A percentile compares a stretch with the other conserved stretches of the same genome.
Conservation (phyloP, 1,284 basidiomycete genomes). For the Puccinia novopanici region DNA sequence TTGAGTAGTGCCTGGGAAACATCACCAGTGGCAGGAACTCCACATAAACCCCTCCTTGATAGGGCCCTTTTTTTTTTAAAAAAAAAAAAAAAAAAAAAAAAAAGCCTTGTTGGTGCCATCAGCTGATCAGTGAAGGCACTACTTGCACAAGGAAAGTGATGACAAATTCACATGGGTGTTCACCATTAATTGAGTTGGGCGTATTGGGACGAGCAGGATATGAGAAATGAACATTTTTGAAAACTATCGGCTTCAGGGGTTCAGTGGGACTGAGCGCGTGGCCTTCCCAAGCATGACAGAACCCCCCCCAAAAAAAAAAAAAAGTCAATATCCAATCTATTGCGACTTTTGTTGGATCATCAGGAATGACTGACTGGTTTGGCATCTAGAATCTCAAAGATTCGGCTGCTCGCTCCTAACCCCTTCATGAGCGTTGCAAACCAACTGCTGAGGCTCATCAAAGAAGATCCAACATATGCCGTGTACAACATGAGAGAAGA, state of each 20-base stretch:
- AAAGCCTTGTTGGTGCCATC: no score
- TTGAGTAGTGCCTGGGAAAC: no score
- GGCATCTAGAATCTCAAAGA: constrained; percentile 87
- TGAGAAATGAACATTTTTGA: constrained; percentile 78
- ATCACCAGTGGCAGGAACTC: no score
- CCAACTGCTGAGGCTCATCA: constrained; percentile 61
- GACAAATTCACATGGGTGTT: no score
- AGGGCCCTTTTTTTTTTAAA: no score
- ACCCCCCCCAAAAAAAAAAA: constrained; percentile 67
- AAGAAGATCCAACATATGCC: constrained; percentile 74
- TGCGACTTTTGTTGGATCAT: constrained; percentile 50
- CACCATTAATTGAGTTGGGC: no score
- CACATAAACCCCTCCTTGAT: no score
- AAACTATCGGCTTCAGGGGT: constrained; percentile 69
- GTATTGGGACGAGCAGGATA: constrained; percentile 81
- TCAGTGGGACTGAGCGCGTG: constrained; percentile 55
- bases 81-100: no score
- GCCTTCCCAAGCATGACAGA: constrained; percentile 67
- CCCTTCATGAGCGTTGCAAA: constrained; percentile 66
- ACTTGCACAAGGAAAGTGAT: no score
- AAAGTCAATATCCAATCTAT: constrained; percentile 61
- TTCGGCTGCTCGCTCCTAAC: constrained; percentile 85
- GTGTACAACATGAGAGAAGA: constrained; percentile 84
- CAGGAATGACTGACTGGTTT: constrained; percentile 55
- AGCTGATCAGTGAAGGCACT: no score